Evolutionary conservation across 2,329 filamentous ascomycete genomes (phyloP), one percentile per base, ranked within the genome.

Genomic region (Knoxdaviesia capensis): DNA sequence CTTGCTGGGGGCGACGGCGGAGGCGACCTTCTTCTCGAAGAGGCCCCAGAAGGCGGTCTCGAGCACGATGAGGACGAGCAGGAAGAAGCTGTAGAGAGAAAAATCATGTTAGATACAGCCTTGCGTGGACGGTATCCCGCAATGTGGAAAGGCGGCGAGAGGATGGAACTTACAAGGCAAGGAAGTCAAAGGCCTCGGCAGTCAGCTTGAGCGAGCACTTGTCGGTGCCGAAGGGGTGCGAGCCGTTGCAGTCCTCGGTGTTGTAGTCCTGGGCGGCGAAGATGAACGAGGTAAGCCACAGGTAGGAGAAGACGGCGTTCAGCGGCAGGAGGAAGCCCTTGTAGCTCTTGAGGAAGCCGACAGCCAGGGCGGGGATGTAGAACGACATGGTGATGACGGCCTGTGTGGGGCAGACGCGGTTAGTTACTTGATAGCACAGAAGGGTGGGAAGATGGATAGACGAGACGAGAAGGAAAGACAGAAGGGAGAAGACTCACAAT

Each of bases 261-360:
- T 44, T 45, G 48, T 51, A 53, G 37, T 51, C 49, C 10, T 50
- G 43, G 1, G 49, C 44, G 6, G 50, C 43, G 41, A 53, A 52
- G 46, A 52, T 50, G 40, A 53, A 52, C 11, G 49, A 45, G 6
- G 51, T 52, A 38, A 54, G 47, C 51, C 51, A 53, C 1, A 53
- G 48, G 40, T 51, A 53, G 20, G 50, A 52, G 36, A 52, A 49
- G 40, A 48, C 41, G 6, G 52, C 39, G 42, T 51, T 50, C 5
- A 48, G 10, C 2, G 49, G 49, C 39, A 49, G 34, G 3, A 54
- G 34, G 9, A 47, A 45, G n/a, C 52, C 51, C 3, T 44, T 41
- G 39, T 52, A 53, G 8, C 42, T 44, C 20, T 44, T 39, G 29
- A 49, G 6, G 1, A 51, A 31, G 2, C 51, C 48, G 4, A 52